Percentiles rank a stretch among this genome's conserved stretches.
Conservation (phyloP, 2,329 filamentous ascomycete species). For the Pyrenophora teres region DNA sequence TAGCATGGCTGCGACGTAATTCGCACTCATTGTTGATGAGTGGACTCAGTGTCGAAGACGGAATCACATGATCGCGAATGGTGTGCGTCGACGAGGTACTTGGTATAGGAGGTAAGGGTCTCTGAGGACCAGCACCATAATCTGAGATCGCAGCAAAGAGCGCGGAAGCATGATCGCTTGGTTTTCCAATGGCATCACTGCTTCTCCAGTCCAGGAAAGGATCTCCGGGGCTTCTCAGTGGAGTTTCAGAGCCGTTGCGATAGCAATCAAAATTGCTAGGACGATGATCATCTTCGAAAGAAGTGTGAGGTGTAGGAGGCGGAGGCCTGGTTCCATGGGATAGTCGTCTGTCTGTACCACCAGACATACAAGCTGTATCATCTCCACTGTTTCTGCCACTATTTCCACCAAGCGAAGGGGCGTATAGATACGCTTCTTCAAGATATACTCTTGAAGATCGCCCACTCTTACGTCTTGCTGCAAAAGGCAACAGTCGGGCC, state of each 20-base stretch:
- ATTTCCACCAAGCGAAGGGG: conserved; percentile 26
- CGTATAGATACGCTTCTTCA: conserved; percentile 42
- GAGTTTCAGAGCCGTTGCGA: conserved; percentile 18
- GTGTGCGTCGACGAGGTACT: not conserved
- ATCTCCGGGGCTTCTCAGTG: conserved; percentile 15
- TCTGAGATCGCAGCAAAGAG: conserved; percentile 22
- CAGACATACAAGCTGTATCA: conserved; percentile 35
- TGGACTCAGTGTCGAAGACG: conserved; percentile 28
- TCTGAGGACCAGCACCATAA: conserved; percentile 15
- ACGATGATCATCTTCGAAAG: conserved; percentile 4
- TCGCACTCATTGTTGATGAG: conserved; percentile 14
- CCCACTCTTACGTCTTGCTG: conserved; percentile 25
- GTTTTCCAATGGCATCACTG: conserved; percentile 10
- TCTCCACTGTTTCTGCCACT: conserved; percentile 3
- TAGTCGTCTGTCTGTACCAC: conserved; percentile 18
- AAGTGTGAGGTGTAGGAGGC: conserved; percentile 7
- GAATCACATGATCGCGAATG: conserved; percentile 21
- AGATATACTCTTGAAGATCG: conserved; percentile 35
- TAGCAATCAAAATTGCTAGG: conserved; percentile 9
- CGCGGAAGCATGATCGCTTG: conserved; percentile 13
- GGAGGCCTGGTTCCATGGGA: not conserved
- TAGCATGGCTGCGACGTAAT: conserved; percentile 8
- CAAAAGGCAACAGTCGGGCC: not conserved
- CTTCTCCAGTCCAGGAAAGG: conserved; percentile 3
- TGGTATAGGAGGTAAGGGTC: conserved; percentile 3